Conservation (phyloP, 495 filamentous ascomycete genomes). For the Hypoxylon trugodes region DNA sequence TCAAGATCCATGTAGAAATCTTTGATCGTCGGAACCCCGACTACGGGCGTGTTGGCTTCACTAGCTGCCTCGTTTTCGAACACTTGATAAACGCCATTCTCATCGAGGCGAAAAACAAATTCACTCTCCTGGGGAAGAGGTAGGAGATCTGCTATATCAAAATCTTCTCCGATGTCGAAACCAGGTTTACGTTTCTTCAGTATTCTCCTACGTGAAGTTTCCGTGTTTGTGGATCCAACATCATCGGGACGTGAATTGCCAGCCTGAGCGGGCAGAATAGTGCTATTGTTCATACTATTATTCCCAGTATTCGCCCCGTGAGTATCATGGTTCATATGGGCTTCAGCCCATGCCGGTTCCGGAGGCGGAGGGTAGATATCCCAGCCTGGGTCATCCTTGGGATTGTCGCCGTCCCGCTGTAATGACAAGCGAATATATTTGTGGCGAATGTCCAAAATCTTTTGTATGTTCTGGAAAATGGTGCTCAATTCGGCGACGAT, state of each 20-base stretch:
- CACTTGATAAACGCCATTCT: conserved; percentile 88
- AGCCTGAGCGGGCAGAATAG: conserved; percentile 52
- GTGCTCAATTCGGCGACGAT: conserved; percentile 81
- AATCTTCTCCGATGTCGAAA: conserved; percentile 90
- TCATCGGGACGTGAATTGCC: conserved; percentile 22
- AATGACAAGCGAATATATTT: conserved; percentile 91
- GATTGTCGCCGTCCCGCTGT: conserved; percentile 81
- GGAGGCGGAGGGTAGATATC: conserved; percentile 89
- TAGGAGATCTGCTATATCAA: conserved; percentile 77
- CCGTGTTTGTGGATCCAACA: conserved; percentile 12
- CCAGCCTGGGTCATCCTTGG: conserved; percentile 85
- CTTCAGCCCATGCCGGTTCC: conserved; percentile 86
- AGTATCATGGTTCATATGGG: conserved; percentile 54
- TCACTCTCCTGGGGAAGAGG: conserved; percentile 76
- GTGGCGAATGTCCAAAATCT: conserved; percentile 81
- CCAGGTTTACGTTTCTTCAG: conserved; percentile 81
- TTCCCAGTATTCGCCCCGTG: conserved; percentile 49
- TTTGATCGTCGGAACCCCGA: conserved; percentile 84
- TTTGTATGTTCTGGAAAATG: conserved; percentile 89
- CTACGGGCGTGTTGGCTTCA: conserved; percentile 70
- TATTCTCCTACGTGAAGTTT: conserved; percentile 42
- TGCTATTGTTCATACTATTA: conserved; percentile 66
- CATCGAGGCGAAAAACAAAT: conserved; percentile 79
- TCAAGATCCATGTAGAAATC: conserved; percentile 98
- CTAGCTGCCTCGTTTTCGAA: conserved; percentile 73